Evolutionary conservation across 1,139 yeast genomes (phyloP).

Genomic region (Debaryomycetaceae sp.): DNA sequence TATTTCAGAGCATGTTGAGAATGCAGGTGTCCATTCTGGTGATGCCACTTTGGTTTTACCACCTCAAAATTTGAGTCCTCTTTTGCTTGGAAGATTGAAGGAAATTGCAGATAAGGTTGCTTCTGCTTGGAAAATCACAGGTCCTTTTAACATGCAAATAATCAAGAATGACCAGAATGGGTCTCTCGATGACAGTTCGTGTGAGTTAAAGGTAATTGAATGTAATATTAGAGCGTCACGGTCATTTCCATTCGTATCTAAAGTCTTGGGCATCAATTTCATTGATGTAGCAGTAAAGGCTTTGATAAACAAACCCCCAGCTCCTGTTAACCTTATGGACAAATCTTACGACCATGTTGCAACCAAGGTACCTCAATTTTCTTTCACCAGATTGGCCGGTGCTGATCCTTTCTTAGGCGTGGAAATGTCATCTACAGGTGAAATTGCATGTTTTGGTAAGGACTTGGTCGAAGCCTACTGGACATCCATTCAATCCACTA

Average conservation of each 20-base stretch:
- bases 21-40: slow-evolving; percentile 98
- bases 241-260: slow-evolving; percentile 97
- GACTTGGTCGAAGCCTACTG: slow-evolving; percentile 90
- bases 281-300: slow-evolving; percentile 94
- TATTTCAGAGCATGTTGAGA: slow-evolving; percentile 95
- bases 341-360: slow-evolving; percentile 73
- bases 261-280: slow-evolving; percentile 90
- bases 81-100: slow-evolving; percentile 60
- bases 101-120: slow-evolving; percentile 92
- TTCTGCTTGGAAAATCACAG: slow-evolving; percentile 90
- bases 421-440: slow-evolving; percentile 99
- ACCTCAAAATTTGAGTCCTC: slow-evolving; percentile 69
- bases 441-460: slow-evolving; percentile 92
- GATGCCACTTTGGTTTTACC: slow-evolving; percentile 95
- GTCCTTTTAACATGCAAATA: slow-evolving; percentile 98
- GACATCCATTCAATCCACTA: slow-evolving; percentile 94
- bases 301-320: slow-evolving; percentile 68
- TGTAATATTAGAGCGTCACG: slow-evolving; percentile 98
- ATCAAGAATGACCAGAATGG: slow-evolving; percentile 61
- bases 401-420: slow-evolving; percentile 99
- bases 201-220: slow-evolving; percentile 87
- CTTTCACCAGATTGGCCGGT: slow-evolving; percentile 96
- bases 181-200: slow-evolving; percentile 45
- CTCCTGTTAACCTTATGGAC: slow-evolving; percentile 67
- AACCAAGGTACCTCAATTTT: slow-evolving; percentile 95